Evolutionary conservation across 768 basidiomycete genomes (phyloP), one percentile per base, ranked within the genome.

Genomic region (Podaxis rugospora): DNA sequence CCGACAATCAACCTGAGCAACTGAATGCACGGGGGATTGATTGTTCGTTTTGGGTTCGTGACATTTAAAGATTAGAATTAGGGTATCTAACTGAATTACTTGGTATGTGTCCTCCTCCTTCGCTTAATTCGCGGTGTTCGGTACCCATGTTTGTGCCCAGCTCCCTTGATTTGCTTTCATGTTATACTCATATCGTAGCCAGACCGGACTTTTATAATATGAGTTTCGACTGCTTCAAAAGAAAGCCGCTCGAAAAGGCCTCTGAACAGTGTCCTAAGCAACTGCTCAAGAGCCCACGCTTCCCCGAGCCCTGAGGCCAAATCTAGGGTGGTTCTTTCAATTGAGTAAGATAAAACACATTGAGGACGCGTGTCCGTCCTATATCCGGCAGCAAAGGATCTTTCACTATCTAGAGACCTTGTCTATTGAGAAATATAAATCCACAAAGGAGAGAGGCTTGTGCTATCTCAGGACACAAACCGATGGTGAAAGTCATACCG

Each of bases 1-100:
- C 21, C 21, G 59, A 53, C 1, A 53, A 54, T 18, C 59, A 60
- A 28, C 59, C 59, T 47, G 27, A 37, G 3, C 42, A 60, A 28
- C 28, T 60, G 27, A 36, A 54, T 36, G 51, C 27, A 27, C 51
- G 40, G 6, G 59, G 59, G 14, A 27, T 60, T n/a, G 52, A 53
- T 27, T 60, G 59, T 47, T 51, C 59, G 35, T 60, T 60, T 51
- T 59, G 57, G 57, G 57, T 59, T 59, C 57, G 57, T 40, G 57
- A 51, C 57, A 59, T 59, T 51, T 59, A 27, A 9, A 49, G 23
- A 49, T 49, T 49, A 49, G 40, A 51, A 50, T 21, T 10, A 25
- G 32, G 56, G 27, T 9, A 2, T 5, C 23, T 16, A 25, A 35
- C 13, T 27, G 18, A 50, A 11, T 37, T 16, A 21, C 11, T 16